These are phyloP conservation scores for Crucihimalaya himalaica DNA, from an alignment of 345 rosid species.

Conservation along the genomic window DNA sequence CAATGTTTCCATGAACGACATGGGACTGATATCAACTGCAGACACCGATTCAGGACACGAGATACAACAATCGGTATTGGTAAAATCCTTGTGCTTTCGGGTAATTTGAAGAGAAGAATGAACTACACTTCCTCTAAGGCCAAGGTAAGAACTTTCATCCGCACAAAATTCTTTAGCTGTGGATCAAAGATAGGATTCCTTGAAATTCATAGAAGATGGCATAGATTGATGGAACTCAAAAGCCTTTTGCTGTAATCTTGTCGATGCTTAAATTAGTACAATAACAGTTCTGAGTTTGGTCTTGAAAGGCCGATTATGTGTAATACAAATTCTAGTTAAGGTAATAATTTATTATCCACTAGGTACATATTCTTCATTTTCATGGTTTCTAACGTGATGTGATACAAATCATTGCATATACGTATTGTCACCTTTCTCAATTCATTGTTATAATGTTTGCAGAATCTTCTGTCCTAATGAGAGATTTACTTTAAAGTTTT, in stretches of 20 bases:
- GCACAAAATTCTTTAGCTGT: conserved; percentile 16
- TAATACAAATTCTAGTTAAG: conserved; percentile 24
- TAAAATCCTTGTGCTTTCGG: conserved; percentile 14
- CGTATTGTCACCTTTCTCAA: background rate
- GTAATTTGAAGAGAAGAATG: conserved; percentile 20
- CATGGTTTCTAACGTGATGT: background rate
- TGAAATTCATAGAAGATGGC: background rate
- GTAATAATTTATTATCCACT: background rate
- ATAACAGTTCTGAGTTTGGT: conserved; percentile 25
- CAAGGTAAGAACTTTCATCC: conserved; percentile 18
- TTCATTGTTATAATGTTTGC: conserved; percentile 10
- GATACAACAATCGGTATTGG: conserved; percentile 14
- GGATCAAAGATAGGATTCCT: conserved; percentile 21
- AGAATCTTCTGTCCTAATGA: background rate
- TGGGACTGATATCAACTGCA: conserved; percentile 18
- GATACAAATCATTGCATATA: background rate
- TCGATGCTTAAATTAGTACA: conserved; percentile 18
- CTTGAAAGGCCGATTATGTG: conserved; percentile 21
- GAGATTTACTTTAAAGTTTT: background rate
- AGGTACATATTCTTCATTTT: background rate
- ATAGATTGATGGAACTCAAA: conserved; percentile 23
- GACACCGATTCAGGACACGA: conserved; percentile 17
- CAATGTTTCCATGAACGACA: conserved; percentile 14
- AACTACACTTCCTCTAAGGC: conserved; percentile 10
- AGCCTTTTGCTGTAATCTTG: conserved; percentile 18